Evolutionary conservation across 768 basidiomycete genomes (phyloP).

Genomic region (Boletus speciosus): DNA sequence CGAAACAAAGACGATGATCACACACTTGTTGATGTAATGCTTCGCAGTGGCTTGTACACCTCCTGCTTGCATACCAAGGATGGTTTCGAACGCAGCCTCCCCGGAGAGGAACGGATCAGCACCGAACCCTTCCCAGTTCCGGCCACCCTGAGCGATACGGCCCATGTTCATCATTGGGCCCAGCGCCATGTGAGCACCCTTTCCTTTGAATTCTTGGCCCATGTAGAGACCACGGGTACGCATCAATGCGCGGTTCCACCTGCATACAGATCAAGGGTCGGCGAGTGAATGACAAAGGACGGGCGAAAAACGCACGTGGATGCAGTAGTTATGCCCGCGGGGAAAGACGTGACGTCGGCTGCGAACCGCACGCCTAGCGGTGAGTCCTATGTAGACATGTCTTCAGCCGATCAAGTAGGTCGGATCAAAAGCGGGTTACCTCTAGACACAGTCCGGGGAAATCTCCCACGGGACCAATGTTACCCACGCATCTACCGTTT

Average conservation of each 20-base stretch:
- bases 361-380: background rate
- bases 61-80: background rate
- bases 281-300: background rate
- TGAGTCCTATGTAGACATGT: background rate
- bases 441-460: background rate
- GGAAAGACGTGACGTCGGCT: background rate
- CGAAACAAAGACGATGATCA: background rate
- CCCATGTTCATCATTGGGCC: background rate
- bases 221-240: background rate
- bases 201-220: background rate
- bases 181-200: background rate
- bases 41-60: background rate
- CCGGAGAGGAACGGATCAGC: background rate
- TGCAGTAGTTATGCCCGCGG: background rate
- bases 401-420: background rate
- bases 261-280: background rate
- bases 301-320: background rate
- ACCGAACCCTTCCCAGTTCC: background rate
- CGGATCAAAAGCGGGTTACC: background rate
- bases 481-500: background rate
- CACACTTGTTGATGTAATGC: background rate
- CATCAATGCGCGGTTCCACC: background rate
- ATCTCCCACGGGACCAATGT: background rate
- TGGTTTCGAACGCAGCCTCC: background rate
- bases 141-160: background rate